phyloP scores from a whole-genome alignment of 2,329 filamentous ascomycete species.

The Paraconiothyrium brasiliense region DNA sequence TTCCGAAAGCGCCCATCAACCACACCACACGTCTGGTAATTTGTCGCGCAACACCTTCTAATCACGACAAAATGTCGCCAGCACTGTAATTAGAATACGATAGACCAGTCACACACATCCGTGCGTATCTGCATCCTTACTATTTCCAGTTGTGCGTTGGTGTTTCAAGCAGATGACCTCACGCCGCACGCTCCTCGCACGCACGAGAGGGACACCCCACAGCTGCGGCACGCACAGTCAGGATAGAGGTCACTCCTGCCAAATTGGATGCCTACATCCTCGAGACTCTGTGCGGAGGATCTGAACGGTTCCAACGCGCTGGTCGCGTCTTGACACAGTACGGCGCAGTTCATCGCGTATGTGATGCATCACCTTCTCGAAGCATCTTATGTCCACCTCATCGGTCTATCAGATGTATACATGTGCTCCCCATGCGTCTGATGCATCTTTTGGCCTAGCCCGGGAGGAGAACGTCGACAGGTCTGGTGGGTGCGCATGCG shows the following conservation, averaged over 20 bases:
- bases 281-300: background rate
- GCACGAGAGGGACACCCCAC: conserved; percentile 1
- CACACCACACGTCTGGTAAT: background rate
- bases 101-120: background rate
- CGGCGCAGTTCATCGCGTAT: background rate
- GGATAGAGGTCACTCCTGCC: background rate
- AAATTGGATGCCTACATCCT: background rate
- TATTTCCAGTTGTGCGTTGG: conserved; percentile 7
- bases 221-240: conserved; percentile 12
- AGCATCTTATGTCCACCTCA: conserved; percentile 1
- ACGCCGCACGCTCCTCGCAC: background rate
- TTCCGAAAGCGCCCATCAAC: conserved; percentile 7
- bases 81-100: background rate
- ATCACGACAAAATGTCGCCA: background rate
- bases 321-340: background rate
- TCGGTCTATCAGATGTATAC: conserved; percentile 3
- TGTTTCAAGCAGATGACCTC: conserved; percentile 8
- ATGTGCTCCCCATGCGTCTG: background rate
- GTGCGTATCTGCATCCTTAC: background rate
- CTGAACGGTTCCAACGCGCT: background rate
- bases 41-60: background rate
- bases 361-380: background rate
- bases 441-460: background rate
- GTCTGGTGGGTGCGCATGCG: conserved; percentile 5
- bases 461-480: background rate